Evolutionary conservation across 2,329 filamentous ascomycete genomes (phyloP).

Genomic region (Alternaria infectoria): DNA sequence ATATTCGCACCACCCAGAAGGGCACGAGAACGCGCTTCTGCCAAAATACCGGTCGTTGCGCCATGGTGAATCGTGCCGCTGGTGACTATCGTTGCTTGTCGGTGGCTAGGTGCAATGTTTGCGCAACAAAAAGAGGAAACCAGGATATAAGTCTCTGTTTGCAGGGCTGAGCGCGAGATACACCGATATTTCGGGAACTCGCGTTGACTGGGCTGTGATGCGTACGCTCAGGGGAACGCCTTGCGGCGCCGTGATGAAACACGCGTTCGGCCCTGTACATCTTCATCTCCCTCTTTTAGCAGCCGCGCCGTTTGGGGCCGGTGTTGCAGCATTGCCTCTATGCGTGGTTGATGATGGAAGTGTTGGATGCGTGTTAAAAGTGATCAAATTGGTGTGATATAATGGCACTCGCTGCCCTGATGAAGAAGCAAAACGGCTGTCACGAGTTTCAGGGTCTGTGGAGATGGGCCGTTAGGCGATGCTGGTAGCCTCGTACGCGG

Average conservation of each 20-base stretch:
- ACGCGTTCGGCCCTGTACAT: constrained; percentile 24
- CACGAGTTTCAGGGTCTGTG: not conserved
- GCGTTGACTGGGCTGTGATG: constrained; percentile 16
- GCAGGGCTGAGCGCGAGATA: constrained; percentile 8
- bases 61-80: constrained; percentile 22
- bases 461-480: not conserved
- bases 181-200: constrained; percentile 6
- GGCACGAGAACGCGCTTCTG: constrained; percentile 49
- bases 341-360: not conserved
- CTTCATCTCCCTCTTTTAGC: constrained; percentile 19
- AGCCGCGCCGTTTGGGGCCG: not conserved
- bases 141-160: not conserved
- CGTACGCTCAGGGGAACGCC: constrained; percentile 26
- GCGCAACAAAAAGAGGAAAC: not conserved
- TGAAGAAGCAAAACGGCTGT: constrained; percentile 8
- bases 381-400: not conserved
- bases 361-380: not conserved
- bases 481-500: not conserved
- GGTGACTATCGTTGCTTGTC: not conserved
- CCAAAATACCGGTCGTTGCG: constrained; percentile 34
- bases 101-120: not conserved
- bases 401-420: not conserved
- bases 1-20: constrained; percentile 44
- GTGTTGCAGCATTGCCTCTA: not conserved
- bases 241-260: constrained; percentile 28